Base-by-base conservation (phyloP, 2,329 filamentous ascomycete species). In the Amesomyces nigricolor region DNA sequence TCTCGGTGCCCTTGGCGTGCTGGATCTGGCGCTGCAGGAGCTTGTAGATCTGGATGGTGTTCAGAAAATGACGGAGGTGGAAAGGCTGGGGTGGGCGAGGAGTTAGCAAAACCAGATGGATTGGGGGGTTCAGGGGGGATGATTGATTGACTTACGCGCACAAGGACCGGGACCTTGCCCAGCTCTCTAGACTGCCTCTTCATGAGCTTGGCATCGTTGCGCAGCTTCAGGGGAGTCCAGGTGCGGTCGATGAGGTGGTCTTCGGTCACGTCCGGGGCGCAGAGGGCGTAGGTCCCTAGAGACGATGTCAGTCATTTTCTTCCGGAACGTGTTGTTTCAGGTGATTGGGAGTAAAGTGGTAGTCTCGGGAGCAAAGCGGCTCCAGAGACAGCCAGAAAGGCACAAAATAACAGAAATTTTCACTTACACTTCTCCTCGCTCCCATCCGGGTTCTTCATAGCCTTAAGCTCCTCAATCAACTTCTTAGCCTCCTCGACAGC, bases 171-270 rank as follows among this genome's bases (percentile, higher is more conserved):
- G 29, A 38, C 44, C 16, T 42, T 43, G 37, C 44, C n/a, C 6
- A 22, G 16, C 44, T 54, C 47, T 16, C 43, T 50, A 32, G 47
- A 40, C 14, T 29, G 13, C 5, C 51, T 38, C 44, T 49, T 58
- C 51, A 58, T 46, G 16, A 35, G 4, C 51, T 51, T 54, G 10
- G 51, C 11, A 26, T 46, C 51, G n/a, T 54, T 52, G 13, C 29
- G 37, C 29, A 1, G 3, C 16, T 2, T 17, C 6, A 54, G 43
- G 3, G 39, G n/a, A 3, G 4, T 37, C 56, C 51, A 58, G 0
- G n/a, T 3, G 7, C 16, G 19, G 4, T 35, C 30, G 16, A 42
- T 44, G 29, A 51, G 10, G 13, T 26, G 43, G 4, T 14, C 6
- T 6, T 17, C 3, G 2, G 26, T 17, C 10, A 45, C 44, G 19